Evolutionary conservation across 805 yeast species (phyloP), one percentile per base, ranked within the genome.

Genomic region (Lachancea quebecensis): DNA sequence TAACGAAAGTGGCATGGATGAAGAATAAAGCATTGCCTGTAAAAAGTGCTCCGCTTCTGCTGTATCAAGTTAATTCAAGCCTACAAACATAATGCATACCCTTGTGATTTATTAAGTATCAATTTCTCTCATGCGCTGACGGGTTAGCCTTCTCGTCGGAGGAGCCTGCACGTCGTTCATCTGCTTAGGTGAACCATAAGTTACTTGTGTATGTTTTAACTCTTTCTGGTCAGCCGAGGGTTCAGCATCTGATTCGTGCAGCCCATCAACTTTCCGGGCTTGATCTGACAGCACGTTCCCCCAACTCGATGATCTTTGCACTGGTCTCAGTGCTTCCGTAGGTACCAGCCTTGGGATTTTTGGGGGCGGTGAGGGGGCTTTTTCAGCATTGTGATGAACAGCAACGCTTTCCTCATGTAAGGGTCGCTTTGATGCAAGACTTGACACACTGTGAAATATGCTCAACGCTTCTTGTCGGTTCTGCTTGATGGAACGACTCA

Each of bases 281-380:
- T 52, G 49, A 32, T 46, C 51, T 2, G 64, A 53, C 50, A 60
- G 53, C 41, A 57, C 46, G 29, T 51, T 54, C 1, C 65, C 66
- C 66, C 66, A 62, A 37, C 64, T 59, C 5, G 57, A 40, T 2
- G 56, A 34, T 41, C 62, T 46, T 34, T 50, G 41, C 2, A 56
- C 39, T 7, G 55, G 51, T 35, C 27, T 21, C 6, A 44, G 35
- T 11, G 29, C 10, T 21, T 39, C 40, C 6, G 35, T 30, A 17
- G 47, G 41, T 21, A 8, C 35, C 15, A 45, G 21, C 35, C 35
- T 31, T 10, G 39, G 39, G 18, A 41, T 29, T 31, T 36, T 42
- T 35, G 43, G 38, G 33, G 25, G 33, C 14, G 42, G 10, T 2
- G 30, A 16, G 15, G 16, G 16, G 25, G 7, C 25, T 21, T 21